These are phyloP conservation scores for Rhizopogon salebrosus DNA, from an alignment of 768 basidiomycete genomes.

Conservation along the genomic window DNA sequence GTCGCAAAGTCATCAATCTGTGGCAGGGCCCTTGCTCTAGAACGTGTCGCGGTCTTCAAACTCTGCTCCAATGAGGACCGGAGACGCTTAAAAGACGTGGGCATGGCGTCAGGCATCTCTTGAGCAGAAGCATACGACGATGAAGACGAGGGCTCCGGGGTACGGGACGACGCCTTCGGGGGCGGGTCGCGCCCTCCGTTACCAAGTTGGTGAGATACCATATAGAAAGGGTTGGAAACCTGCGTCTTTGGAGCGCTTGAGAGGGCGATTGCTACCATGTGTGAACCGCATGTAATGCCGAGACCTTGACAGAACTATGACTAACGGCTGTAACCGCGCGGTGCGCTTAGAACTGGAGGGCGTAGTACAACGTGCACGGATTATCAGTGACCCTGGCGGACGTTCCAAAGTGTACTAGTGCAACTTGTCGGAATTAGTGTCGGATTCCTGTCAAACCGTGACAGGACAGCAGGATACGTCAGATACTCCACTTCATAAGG, in stretches of 20 bases:
- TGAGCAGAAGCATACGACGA: conserved; percentile 24
- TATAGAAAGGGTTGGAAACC: conserved; percentile 40
- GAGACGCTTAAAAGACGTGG: conserved; percentile 58
- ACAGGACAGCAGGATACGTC: too few relatives aligned
- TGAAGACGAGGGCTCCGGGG: conserved; percentile 31
- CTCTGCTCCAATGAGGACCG: conserved; percentile 66
- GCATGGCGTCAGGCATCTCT: conserved; percentile 34
- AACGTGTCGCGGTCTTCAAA: conserved; percentile 57
- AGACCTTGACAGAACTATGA: conserved; percentile 12
- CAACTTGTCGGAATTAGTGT: too few relatives aligned
- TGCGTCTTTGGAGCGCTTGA: conserved; percentile 32
- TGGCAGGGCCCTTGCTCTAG: conserved; percentile 37
- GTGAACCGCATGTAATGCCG: conserved; percentile 26
- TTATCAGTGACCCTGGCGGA: conserved; percentile 1
- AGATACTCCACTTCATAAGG: too few relatives aligned
- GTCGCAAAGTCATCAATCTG: conserved; percentile 40
- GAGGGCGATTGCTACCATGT: conserved; percentile 43
- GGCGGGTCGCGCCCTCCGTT: conserved; percentile 28
- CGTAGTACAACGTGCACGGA: conserved; percentile 18
- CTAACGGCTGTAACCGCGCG: conserved; percentile 11
- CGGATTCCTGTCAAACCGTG: too few relatives aligned
- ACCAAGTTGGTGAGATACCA: conserved; percentile 38
- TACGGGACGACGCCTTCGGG: conserved; percentile 36
- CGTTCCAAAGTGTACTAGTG: not conserved
- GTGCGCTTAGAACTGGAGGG: conserved; percentile 7